Percentiles rank a stretch among this genome's conserved stretches.
Conservation (phyloP, 2,329 filamentous ascomycete genomes). For the Aspergillus phoenicis region DNA sequence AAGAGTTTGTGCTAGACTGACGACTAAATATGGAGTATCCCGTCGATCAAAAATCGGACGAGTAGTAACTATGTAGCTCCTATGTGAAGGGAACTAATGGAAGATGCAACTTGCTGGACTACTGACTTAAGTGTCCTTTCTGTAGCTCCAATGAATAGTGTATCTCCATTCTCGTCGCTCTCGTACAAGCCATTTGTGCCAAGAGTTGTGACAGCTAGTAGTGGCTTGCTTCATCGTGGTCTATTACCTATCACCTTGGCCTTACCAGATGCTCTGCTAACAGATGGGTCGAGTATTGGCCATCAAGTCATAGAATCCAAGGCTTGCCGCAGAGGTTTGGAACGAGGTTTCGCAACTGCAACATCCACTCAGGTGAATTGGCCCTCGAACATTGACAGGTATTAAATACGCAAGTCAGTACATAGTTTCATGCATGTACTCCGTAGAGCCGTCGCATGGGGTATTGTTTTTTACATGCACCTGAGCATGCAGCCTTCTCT, state of each 20-base stretch:
- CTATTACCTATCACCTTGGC: not conserved
- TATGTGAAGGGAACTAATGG: no score
- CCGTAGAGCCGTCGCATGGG: not conserved
- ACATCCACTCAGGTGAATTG: not conserved
- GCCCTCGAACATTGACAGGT: not conserved
- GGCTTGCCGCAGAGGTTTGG: not conserved
- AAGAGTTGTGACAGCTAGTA: not conserved
- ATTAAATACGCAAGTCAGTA: not conserved
- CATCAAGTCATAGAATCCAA: not conserved
- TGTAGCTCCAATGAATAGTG: not conserved
- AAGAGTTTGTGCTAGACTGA: not conserved
- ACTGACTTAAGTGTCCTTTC: not conserved
- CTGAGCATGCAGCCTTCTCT: not conserved
- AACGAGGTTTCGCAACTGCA: not conserved
- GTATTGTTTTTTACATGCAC: not conserved
- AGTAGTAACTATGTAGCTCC: not conserved
- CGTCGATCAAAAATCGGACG: not conserved
- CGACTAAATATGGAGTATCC: no score
- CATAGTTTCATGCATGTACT: not conserved
- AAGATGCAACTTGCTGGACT: not conserved
- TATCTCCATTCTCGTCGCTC: not conserved
- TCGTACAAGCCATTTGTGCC: not conserved
- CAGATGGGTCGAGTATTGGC: not conserved
- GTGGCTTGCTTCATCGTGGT: not conserved
- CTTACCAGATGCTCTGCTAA: not conserved